Evolutionary conservation across 371 early-diverging fungal genomes (phyloP).

Genomic region (Mortierella sp.): DNA sequence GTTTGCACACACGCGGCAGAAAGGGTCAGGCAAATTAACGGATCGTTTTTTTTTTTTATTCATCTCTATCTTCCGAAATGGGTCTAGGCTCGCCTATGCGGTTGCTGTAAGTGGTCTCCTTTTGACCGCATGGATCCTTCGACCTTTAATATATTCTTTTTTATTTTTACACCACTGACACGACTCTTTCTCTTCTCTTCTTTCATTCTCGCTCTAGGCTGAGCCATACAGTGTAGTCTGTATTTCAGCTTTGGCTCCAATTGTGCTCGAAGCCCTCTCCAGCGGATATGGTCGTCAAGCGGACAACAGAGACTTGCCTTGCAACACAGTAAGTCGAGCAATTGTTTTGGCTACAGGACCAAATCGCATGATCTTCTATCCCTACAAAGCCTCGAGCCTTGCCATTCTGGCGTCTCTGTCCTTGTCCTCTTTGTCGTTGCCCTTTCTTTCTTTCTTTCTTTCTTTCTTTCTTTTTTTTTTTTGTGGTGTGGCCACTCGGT

Average conservation of each 20-base stretch:
- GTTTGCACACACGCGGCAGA: too few species aligned
- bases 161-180: neutral
- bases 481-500: too few species aligned
- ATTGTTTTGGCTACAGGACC: neutral
- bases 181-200: neutral
- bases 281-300: conserved; percentile 39
- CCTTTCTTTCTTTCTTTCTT: too few species aligned
- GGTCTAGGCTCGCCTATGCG: conserved; percentile 43
- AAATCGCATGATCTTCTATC: too few species aligned
- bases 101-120: conserved; percentile 32
- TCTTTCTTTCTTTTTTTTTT: too few species aligned
- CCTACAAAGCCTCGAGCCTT: too few species aligned
- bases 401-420: too few species aligned
- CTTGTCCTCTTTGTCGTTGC: too few species aligned
- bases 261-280: conserved; percentile 60
- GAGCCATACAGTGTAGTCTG: conserved; percentile 53
- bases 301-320: conserved; percentile 30
- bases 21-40: too few species aligned
- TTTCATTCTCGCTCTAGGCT: conserved; percentile 21
- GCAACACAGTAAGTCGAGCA: conserved; percentile 52
- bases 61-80: neutral
- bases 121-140: neutral
- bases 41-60: too few species aligned
- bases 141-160: conserved; percentile 1
- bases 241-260: conserved; percentile 57